Evolutionary conservation across 345 rosid species (phyloP), one percentile per base, ranked within the genome.

Genomic region (Turritis glabra): DNA sequence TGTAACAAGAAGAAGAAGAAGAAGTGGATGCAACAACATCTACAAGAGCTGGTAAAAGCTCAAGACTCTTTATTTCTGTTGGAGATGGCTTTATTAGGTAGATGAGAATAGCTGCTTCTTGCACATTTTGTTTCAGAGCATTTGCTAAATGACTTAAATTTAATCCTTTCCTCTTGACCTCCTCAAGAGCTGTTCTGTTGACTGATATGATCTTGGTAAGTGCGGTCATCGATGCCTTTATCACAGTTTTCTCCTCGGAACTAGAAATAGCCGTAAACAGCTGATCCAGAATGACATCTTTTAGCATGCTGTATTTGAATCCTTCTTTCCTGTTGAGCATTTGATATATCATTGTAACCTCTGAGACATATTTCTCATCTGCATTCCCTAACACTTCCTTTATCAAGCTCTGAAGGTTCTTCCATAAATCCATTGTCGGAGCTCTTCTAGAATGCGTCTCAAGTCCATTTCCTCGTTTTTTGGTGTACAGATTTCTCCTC

Each of bases 21-120:
- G 79, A 63, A 41, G 74, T 75, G 13, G 79, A 75, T 56, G 85
- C 91, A 87, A 66, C 84, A 47, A 91, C 82, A 75, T 94, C 87
- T 57, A 88, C 86, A 67, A 94, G 81, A 44, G 86, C 83, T 8
- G 96, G 98, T 62, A 94, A 81, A 29, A 94, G 91, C 73, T 91
- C 98, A 63, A 89, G 79, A 68, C 90, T 82, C 82, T 79, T 91
- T 52, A 93, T 93, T 70, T 94, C 97, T 8, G 73, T 71, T 35
- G 96, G 97, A 74, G 97, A 82, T 54, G 98, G 96, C 68, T 91
- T 84, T 77, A 88, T 86, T 64, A 91, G 46, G 75, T 91, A 86
- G 40, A 94, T 89, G 41, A 94, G 87, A 18, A 74, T 79, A 64
- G 95, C 93, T 62, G 97, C 96, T 73, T 94, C 96, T 21, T 87